Base-by-base conservation (phyloP, 345 rosid species). In the Turritis glabra region DNA sequence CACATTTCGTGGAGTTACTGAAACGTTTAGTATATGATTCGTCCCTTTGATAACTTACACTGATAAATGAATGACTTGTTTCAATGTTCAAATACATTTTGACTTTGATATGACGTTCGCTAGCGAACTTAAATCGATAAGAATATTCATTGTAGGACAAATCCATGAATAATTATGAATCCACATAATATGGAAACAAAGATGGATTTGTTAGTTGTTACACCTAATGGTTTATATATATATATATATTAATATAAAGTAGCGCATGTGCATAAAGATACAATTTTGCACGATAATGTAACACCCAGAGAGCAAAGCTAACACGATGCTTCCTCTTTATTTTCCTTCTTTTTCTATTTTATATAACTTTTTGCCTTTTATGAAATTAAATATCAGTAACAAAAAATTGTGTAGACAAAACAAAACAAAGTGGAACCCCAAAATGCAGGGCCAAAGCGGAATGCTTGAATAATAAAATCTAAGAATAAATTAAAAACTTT, bases 261-360 rank as follows among this genome's bases (percentile, higher is more conserved):
- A 58, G 58, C 56, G 80, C 80, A 66, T 77, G 80, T 65, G 77
- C 73, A 58, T 77, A 77, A 77, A 71, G 77, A 64, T 48, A 64
- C 50, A 71, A 58, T 30, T 64, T 65, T 72, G 73, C 73, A 58
- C 73, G 80, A 72, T 72, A 77, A 73, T 72, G 77, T 71, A 65
- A 77, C 73, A 65, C 80, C 72, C 80, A 77, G 80, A 72, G 73
- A 51, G 72, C 68, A 72, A 64, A 72, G 63, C 2, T 72, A 57
- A 72, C 77, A 77, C 63, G 73, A 23, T 56, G 46, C 67, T 18
- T 70, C 48, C 54, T 68, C 79, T 69, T 76, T 76, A 18, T 60
- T 67, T 40, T 11, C 11, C 48, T 55, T 29, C 7, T 70, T 63
- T 54, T 54, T 11, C 21, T 63, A 30, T 43, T 55, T 56, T 48